These are phyloP conservation scores for Jatropha curcas DNA, from an alignment of 345 rosid species.

Conservation along the genomic window DNA sequence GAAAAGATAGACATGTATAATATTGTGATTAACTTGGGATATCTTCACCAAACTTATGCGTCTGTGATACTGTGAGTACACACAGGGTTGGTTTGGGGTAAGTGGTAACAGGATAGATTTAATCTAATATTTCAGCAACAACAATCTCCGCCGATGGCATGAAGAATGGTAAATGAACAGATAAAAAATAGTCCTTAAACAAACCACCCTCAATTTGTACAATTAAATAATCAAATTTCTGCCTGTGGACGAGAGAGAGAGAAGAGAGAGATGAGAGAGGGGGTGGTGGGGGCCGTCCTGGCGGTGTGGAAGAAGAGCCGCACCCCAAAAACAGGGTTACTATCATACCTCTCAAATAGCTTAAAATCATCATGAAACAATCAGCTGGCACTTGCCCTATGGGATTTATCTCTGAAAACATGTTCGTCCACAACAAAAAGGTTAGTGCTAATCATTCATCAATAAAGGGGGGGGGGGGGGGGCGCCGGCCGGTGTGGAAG, in stretches of 20 bases:
- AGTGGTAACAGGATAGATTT: background rate
- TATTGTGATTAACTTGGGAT: background rate
- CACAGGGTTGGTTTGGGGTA: background rate
- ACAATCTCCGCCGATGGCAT: background rate
- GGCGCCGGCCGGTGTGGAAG: too few relatives aligned
- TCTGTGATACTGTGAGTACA: background rate
- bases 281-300: too few relatives aligned
- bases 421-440: background rate
- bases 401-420: slow-evolving; percentile 69
- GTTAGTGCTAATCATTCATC: too few relatives aligned
- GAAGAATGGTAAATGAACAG: background rate
- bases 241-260: too few relatives aligned
- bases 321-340: background rate
- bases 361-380: slow-evolving; percentile 76
- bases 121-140: background rate
- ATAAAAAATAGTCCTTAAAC: background rate
- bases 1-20: background rate
- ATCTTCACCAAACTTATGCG: background rate
- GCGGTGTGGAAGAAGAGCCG: too few relatives aligned
- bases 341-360: slow-evolving; percentile 77
- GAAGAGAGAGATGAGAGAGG: too few relatives aligned
- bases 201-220: background rate
- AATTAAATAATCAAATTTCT: too few relatives aligned
- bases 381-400: slow-evolving; percentile 66
- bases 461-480: too few relatives aligned